Percentiles rank a stretch among this genome's conserved stretches.
Conservation (phyloP, 2,329 filamentous ascomycete species). For the Tolypocladium endophyticum region DNA sequence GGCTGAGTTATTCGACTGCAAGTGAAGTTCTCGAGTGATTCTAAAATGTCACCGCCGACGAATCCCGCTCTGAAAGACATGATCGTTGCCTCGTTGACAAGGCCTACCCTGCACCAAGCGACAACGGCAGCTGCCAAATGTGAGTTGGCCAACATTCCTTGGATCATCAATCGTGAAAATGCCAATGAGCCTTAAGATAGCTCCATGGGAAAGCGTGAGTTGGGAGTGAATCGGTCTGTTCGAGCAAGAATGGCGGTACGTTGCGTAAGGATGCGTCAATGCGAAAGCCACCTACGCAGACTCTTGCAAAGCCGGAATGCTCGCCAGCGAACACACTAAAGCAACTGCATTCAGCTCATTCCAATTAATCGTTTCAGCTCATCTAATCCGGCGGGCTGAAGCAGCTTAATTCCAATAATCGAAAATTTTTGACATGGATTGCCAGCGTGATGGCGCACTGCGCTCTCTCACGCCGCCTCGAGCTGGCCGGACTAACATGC, state of each 20-base stretch:
- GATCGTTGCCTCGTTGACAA: too few species aligned
- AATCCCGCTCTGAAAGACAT: too few species aligned
- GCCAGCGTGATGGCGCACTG: not conserved
- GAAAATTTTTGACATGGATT: not conserved
- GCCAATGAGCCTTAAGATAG: not conserved
- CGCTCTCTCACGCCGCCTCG: not conserved
- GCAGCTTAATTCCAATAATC: not conserved
- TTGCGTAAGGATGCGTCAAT: not conserved
- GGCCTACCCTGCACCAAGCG: too few species aligned
- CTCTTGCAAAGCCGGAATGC: not conserved
- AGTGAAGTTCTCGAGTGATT: too few species aligned
- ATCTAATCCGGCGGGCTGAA: not conserved
- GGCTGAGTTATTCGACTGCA: not conserved
- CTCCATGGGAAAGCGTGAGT: not conserved
- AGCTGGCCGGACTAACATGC: not conserved
- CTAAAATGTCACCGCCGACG: too few species aligned
- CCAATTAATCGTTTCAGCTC: not conserved
- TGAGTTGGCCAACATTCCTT: not conserved
- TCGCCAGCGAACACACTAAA: not conserved
- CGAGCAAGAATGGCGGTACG: not conserved
- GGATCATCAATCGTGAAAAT: not conserved
- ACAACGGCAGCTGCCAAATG: not conserved
- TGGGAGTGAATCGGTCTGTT: not conserved
- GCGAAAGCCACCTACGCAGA: too few species aligned
- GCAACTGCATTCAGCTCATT: not conserved